phyloP scores from a whole-genome alignment of 257 asterid species.

The Agastache rugosa region DNA sequence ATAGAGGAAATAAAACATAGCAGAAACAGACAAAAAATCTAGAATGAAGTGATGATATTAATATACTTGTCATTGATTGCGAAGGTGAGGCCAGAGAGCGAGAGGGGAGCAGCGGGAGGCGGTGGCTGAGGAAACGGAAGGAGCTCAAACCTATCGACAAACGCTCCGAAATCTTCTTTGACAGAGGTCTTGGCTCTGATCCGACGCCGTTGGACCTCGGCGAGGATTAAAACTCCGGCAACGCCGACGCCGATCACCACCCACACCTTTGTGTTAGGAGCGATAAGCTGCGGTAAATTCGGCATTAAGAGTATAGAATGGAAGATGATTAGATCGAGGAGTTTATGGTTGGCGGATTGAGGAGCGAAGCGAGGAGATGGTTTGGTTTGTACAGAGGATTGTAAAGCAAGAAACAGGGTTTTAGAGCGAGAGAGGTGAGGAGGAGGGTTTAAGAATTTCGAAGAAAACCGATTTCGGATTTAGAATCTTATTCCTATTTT shows the following conservation, averaged over 20 bases:
- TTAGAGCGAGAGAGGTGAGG: conserved; percentile 31
- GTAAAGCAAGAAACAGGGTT: conserved; percentile 31
- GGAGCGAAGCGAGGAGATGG: conserved; percentile 12
- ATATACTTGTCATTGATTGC: conserved; percentile 74
- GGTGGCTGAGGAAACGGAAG: conserved; percentile 87
- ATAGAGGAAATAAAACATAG: neutral
- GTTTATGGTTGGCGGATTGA: conserved; percentile 39
- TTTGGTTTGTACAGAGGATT: conserved; percentile 6
- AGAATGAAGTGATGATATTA: neutral
- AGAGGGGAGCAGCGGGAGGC: conserved; percentile 87
- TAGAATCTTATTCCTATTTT: neutral
- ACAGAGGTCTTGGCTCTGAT: conserved; percentile 48
- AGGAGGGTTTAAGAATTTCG: neutral
- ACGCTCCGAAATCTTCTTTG: conserved; percentile 86
- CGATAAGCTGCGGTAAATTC: conserved; percentile 53
- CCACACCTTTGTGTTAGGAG: conserved; percentile 74
- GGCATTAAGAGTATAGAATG: conserved; percentile 48
- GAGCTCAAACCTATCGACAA: conserved; percentile 68
- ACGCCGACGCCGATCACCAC: conserved; percentile 82
- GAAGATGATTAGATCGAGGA: neutral
- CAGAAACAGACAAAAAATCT: too few relatives aligned
- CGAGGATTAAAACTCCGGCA: conserved; percentile 80
- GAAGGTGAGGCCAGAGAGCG: conserved; percentile 71
- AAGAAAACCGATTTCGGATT: too few relatives aligned
- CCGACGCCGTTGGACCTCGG: conserved; percentile 84